A percentile compares a stretch with the other conserved stretches of the same genome.
These are phyloP conservation scores for Apiotrichum akiyoshidainum DNA, from an alignment of 1,284 basidiomycete genomes.

Conservation along the genomic window DNA sequence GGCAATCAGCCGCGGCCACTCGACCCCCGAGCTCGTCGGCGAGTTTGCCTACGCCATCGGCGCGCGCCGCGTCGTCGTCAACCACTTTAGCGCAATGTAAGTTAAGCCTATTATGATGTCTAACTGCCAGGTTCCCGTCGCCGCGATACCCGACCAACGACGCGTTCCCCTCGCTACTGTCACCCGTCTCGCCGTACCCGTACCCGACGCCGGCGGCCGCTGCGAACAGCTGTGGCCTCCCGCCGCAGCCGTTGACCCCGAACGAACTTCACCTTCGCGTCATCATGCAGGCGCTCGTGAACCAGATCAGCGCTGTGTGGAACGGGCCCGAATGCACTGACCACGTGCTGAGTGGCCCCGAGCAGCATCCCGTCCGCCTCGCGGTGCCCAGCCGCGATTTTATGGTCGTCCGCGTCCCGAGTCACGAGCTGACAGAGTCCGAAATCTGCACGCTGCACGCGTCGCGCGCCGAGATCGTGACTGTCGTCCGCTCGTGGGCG, in stretches of 20 bases:
- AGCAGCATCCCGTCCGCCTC: conserved; percentile 55
- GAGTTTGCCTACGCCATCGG: conserved; percentile 65
- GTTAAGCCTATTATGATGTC: conserved; percentile 24
- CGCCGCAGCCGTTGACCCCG: conserved; percentile 32
- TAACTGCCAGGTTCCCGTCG: conserved; percentile 27
- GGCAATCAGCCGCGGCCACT: conserved; percentile 69
- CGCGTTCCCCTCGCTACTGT: conserved; percentile 53
- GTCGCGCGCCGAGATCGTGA: conserved; percentile 65
- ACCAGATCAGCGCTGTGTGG: conserved; percentile 49
- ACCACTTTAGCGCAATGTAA: conserved; percentile 76
- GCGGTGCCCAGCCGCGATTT: conserved; percentile 67
- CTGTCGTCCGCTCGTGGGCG: conserved; percentile 55
- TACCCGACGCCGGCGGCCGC: conserved; percentile 25
- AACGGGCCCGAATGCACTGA: conserved; percentile 11
- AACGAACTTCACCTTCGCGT: conserved; percentile 50
- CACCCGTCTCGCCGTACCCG: conserved; percentile 44
- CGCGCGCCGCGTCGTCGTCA: conserved; percentile 68
- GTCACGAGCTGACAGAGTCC: conserved; percentile 40
- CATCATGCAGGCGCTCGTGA: conserved; percentile 48
- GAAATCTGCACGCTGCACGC: conserved; percentile 61
- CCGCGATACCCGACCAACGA: conserved; percentile 32
- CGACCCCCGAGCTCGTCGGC: conserved; percentile 77
- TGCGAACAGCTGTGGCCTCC: conserved; percentile 1
- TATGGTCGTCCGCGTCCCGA: conserved; percentile 59
- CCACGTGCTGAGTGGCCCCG: conserved; percentile 57